Conservation (phyloP, 805 yeast genomes). For the Nakazawaea wickerhamii region DNA sequence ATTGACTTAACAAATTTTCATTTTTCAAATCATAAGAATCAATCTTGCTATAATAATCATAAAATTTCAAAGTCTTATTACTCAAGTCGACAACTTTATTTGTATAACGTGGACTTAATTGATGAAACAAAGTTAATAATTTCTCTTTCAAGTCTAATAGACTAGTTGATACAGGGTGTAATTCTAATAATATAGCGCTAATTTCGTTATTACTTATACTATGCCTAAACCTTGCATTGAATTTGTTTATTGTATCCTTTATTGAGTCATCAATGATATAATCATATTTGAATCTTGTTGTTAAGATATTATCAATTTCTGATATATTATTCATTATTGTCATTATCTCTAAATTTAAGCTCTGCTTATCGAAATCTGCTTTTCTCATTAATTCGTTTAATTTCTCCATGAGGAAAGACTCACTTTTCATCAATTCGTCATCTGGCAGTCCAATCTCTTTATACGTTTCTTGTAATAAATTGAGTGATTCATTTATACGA, state of each 20-base stretch:
- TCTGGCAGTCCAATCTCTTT: conserved; percentile 10
- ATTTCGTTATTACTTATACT: conserved; percentile 9
- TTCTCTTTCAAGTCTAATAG: conserved; percentile 8
- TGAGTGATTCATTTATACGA: conserved; percentile 6
- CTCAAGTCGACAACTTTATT: conserved; percentile 21
- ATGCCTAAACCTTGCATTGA: conserved; percentile 7
- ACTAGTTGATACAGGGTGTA: conserved; percentile 3
- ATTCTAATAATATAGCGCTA: conserved; percentile 8
- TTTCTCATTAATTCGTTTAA: conserved; percentile 9
- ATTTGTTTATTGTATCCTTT: conserved; percentile 5
- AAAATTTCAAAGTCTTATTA: conserved; percentile 20
- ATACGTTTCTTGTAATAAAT: conserved; percentile 10
- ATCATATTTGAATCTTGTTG: conserved; percentile 10
- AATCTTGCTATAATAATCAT: conserved; percentile 18
- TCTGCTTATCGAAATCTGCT: conserved; percentile 9
- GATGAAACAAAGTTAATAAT: conserved; percentile 9
- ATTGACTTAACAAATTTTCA: conserved; percentile 15
- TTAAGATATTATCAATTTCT: conserved; percentile 11
- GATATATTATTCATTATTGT: conserved; percentile 10
- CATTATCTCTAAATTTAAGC: conserved; percentile 12
- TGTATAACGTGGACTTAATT: conserved; percentile 20
- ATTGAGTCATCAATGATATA: conserved; percentile 8
- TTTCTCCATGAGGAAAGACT: conserved; percentile 5
- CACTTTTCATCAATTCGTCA: conserved; percentile 7
- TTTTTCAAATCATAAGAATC: conserved; percentile 15